phyloP scores from a whole-genome alignment of 169 alveolate species.

The Plasmodium blacklocki region DNA sequence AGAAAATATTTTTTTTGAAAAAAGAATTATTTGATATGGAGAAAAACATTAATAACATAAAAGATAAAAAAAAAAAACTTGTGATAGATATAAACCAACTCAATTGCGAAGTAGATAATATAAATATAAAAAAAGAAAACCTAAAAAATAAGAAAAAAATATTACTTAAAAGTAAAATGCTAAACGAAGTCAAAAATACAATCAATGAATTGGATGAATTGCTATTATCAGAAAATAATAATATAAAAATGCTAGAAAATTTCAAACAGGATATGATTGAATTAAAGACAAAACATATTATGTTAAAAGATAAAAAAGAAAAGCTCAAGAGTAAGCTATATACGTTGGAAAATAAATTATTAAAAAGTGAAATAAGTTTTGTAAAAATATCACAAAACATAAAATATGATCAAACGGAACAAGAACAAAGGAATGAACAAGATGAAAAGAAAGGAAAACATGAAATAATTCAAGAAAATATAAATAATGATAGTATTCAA shows the following conservation, averaged over 20 bases:
- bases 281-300: conserved; percentile 18
- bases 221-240: conserved; percentile 19
- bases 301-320: conserved; percentile 36
- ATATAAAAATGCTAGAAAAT: conserved; percentile 27
- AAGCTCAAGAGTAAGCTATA: conserved; percentile 20
- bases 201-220: conserved; percentile 47
- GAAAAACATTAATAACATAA: conserved; percentile 17
- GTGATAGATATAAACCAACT: conserved; percentile 44
- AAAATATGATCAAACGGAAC: not conserved
- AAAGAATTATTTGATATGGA: conserved; percentile 25
- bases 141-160: conserved; percentile 50
- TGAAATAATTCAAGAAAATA: not conserved
- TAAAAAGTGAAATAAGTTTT: conserved; percentile 22
- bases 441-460: not conserved
- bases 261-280: conserved; percentile 25
- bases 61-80: conserved; percentile 45
- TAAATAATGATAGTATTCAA: no score
- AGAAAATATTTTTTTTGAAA: conserved; percentile 29
- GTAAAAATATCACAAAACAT: not conserved
- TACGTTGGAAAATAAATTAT: conserved; percentile 27
- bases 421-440: not conserved
- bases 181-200: conserved; percentile 38
- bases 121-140: conserved; percentile 60
- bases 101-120: conserved; percentile 46
- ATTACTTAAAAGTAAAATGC: conserved; percentile 51